Conservation (phyloP, 345 rosid genomes). For the Hypericum androsaemum region DNA sequence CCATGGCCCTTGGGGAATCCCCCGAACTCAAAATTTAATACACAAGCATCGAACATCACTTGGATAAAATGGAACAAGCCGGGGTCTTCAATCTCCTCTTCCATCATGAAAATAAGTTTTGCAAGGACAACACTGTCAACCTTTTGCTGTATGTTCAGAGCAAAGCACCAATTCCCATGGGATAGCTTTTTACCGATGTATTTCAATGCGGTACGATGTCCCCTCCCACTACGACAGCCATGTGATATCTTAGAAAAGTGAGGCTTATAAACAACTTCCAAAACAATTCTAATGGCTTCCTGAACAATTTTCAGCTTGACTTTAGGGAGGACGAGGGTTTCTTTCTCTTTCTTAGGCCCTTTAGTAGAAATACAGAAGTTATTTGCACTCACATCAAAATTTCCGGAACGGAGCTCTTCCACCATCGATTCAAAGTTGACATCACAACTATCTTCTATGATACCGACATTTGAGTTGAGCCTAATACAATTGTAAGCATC, state of each 20-base stretch:
- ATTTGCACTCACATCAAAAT: conserved; percentile 47
- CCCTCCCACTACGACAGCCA: conserved; percentile 87
- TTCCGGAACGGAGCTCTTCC: conserved; percentile 49
- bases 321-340: conserved; percentile 67
- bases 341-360: conserved; percentile 46
- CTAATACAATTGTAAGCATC: conserved; percentile 57
- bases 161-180: conserved; percentile 79
- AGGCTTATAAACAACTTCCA: conserved; percentile 76
- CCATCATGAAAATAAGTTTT: conserved; percentile 48
- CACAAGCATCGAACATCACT: conserved; percentile 62
- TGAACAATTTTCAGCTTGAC: conserved; percentile 53
- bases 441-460: conserved; percentile 12
- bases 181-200: conserved; percentile 51
- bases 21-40: conserved; percentile 76
- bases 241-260: conserved; percentile 76
- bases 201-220: conserved; percentile 55
- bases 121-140: conserved; percentile 38
- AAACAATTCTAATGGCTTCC: conserved; percentile 69
- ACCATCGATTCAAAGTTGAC: conserved; percentile 42
- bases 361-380: conserved; percentile 43
- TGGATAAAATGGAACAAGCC: conserved; percentile 35
- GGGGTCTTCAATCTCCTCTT: conserved; percentile 51
- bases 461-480: conserved; percentile 55
- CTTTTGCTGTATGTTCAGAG: conserved; percentile 43
- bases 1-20: conserved; percentile 90